Conservation (phyloP, 768 basidiomycete species). For the Amanita jacksonii region DNA sequence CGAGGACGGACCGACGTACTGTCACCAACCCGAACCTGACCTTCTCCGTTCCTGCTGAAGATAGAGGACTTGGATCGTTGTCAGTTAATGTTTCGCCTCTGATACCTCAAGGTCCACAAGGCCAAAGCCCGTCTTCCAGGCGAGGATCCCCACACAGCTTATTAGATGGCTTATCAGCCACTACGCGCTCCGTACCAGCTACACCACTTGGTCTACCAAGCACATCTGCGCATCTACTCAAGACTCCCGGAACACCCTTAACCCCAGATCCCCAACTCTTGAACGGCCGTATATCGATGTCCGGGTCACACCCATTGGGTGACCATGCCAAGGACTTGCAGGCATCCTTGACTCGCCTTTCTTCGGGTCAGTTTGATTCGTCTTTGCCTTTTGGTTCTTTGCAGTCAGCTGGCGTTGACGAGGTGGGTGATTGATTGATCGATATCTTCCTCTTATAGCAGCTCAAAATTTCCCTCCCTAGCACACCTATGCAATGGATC, state of each 20-base stretch:
- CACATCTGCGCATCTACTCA: conserved; percentile 40
- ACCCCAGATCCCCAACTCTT: conserved; percentile 49
- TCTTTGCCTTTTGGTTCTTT: conserved; percentile 47
- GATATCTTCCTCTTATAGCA: too few species aligned
- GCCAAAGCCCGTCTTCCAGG: conserved; percentile 46
- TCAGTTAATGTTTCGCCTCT: conserved; percentile 61
- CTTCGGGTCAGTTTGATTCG: conserved; percentile 49
- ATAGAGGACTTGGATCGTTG: conserved; percentile 37
- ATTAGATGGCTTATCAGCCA: conserved; percentile 47
- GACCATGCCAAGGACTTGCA: conserved; percentile 56
- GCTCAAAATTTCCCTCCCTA: too few species aligned
- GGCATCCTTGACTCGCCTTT: conserved; percentile 63
- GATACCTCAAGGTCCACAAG: conserved; percentile 52
- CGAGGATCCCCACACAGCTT: conserved; percentile 65
- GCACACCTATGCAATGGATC: conserved; percentile 47
- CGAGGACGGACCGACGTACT: conserved; percentile 55
- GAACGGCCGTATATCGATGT: conserved; percentile 53
- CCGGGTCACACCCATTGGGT: conserved; percentile 35
- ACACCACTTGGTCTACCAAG: conserved; percentile 61
- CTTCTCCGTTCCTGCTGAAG: conserved; percentile 46
- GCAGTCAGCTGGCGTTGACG: conserved; percentile 40
- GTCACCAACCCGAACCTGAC: conserved; percentile 69
- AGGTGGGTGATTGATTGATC: conserved; percentile 33
- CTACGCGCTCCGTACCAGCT: conserved; percentile 76
- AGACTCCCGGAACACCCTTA: conserved; percentile 61